These are phyloP conservation scores for Diatrype stigma DNA, from an alignment of 2,329 filamentous ascomycete species.

Conservation along the genomic window DNA sequence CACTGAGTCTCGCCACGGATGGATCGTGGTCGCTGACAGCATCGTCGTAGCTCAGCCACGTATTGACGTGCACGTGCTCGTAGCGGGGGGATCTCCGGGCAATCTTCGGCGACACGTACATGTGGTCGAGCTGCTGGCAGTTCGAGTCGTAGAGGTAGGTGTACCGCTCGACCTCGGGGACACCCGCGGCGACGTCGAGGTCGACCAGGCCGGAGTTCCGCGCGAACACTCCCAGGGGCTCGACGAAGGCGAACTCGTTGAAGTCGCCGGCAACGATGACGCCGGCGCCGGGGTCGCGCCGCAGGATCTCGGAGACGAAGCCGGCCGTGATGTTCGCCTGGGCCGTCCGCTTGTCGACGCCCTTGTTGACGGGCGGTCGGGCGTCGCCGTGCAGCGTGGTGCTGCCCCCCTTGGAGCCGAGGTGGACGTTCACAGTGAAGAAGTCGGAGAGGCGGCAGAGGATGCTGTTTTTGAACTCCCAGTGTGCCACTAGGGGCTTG, in stretches of 20 bases:
- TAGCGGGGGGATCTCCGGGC: slow-evolving; percentile 39
- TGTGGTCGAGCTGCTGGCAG: slow-evolving; percentile 66
- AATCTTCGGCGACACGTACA: slow-evolving; percentile 58
- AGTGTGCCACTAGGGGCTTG: slow-evolving; percentile 64
- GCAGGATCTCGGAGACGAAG: slow-evolving; percentile 56
- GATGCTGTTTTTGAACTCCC: slow-evolving; percentile 51
- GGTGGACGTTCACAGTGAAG: slow-evolving; percentile 71
- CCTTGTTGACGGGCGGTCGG: slow-evolving; percentile 63
- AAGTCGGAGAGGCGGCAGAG: slow-evolving; percentile 25
- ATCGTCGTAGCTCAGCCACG: slow-evolving; percentile 56
- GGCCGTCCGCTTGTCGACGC: slow-evolving; percentile 49
- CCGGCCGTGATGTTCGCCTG: slow-evolving; percentile 57
- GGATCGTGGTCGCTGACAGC: neutral
- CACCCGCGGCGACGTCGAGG: slow-evolving; percentile 55
- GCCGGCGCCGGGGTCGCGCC: slow-evolving; percentile 49
- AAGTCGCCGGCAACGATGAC: slow-evolving; percentile 65
- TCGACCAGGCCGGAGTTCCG: slow-evolving; percentile 53
- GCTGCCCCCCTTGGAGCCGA: slow-evolving; percentile 62
- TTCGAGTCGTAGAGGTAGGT: slow-evolving; percentile 69
- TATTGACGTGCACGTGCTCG: slow-evolving; percentile 69
- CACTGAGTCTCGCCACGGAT: neutral
- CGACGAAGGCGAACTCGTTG: slow-evolving; percentile 65
- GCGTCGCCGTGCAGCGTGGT: slow-evolving; percentile 61
- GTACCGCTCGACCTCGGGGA: slow-evolving; percentile 57
- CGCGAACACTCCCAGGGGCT: slow-evolving; percentile 53